Base-by-base conservation (phyloP, 2,329 filamentous ascomycete species). In the Samsoniella hepiali region DNA sequence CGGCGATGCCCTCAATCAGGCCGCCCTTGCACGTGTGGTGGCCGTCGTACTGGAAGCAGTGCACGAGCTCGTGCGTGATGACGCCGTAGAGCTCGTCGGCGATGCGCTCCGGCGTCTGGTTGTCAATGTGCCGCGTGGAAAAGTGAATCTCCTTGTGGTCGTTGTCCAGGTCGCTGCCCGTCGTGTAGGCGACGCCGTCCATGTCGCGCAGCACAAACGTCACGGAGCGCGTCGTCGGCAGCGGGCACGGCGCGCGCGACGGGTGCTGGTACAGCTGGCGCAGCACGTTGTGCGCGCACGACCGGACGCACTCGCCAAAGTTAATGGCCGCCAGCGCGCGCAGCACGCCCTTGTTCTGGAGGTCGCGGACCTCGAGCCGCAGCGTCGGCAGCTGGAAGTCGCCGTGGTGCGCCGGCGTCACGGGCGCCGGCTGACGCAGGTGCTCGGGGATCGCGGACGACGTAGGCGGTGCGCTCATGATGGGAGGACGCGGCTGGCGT, bases 61-160 rank as follows among this genome's bases (percentile, higher is more conserved):
- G 95, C 15, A 98, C 94, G 66, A 97, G 88, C 77, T 98, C 94
- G 73, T 98, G 94, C 1, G 90, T 89, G 27, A 98, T 75, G 0
- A 98, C 93, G 47, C 95, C 95, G 22, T 85, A 78, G 64, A 97
- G 86, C 77, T 98, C 92, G 45, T 82, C 70, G 31, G 72, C 67
- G 13, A 77, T 76, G 56, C 82, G 81, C 11, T 76, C 68, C 0
- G 81, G 69, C 40, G 70, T 63, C 66, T 86, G 79, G 53, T 72
- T 69, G 50, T 78, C 71, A 68, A 97, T 87, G 78, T 97, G 97
- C 54, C 82, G 78, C 1, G 94, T 85, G 17, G 87, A 93, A 75
- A 98, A 83, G 77, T 97, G 92, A 66, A 97, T 95, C 74, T 97
- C 93, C 73, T 97, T 97, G 80, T 97, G 92, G 72, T 95, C 90